Base-by-base conservation (phyloP, 2,329 filamentous ascomycete genomes). In the Calycina herbarum region DNA sequence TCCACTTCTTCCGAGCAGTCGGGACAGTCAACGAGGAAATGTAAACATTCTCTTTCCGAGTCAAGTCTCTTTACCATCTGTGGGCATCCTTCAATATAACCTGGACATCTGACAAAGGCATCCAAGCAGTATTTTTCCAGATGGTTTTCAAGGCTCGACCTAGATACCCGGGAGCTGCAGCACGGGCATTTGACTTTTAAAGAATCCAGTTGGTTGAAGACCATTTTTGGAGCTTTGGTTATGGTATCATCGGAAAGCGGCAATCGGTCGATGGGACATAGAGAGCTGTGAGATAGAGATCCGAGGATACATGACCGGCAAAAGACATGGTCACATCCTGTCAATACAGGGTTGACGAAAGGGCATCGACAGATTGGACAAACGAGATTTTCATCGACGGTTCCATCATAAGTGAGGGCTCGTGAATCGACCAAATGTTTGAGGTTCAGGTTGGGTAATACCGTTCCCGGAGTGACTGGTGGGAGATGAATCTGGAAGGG, bases 301-400 rank as follows among this genome's bases (percentile, higher is more conserved):
- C 80, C 77, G 57, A 77, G 71, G 31, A 89, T 78, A 72, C 87
- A 90, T 4, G 79, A 79, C 61, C 82, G 82, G 72, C 87, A 90
- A 73, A 90, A 90, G 13, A 86, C 87, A 74, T 90, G 87, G 65
- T 88, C 85, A 76, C 87, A 90, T 7, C 79, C 78, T 0, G 86
- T 89, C 54, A 86, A 87, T 59, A 87, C 80, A 0, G 87, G 86
- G 15, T 84, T 80, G 59, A 89, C 78, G 54, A 89, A 81, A 2
- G 87, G 84, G 11, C 85, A 82, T 70, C 85, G 85, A 77, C 87
- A 90, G 67, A 79, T 78, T 20, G 77, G 76, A 64, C 78, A 79
- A 17, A 78, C 69, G 29, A 79, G 74, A 59, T 79, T 79, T 64
- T 79, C 76, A 62, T 79, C 77, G 5, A 77, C 72, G 10, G 69